Percentiles rank a stretch among this genome's conserved stretches.
phyloP scores from a whole-genome alignment of 768 basidiomycete genomes.

The Rhodotorula sphaerocarpa region DNA sequence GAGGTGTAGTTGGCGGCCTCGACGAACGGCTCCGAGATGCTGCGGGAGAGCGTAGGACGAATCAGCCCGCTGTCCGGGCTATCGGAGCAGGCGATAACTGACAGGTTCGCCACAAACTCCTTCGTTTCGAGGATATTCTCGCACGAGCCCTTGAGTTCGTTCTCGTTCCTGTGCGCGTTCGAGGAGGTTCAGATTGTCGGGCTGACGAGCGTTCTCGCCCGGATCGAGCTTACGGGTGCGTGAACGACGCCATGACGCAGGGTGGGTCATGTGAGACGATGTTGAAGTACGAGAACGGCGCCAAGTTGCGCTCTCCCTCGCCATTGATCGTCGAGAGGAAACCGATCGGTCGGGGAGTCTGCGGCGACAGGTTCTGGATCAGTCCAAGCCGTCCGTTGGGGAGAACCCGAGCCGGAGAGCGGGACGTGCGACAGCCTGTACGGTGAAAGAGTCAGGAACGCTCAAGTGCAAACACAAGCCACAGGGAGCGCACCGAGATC shows the following conservation, averaged over 20 bases:
- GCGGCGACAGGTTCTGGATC: constrained; percentile 42
- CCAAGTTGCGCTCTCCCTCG: constrained; percentile 54
- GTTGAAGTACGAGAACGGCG: constrained; percentile 55
- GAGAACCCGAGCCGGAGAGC: no score
- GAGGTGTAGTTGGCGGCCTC: constrained; percentile 46
- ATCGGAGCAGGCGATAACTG: background rate
- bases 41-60: background rate
- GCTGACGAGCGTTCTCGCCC: background rate
- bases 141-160: constrained; percentile 52
- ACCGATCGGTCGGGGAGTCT: constrained; percentile 60
- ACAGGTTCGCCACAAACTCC: constrained; percentile 62
- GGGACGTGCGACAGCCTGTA: constrained; percentile 2
- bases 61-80: background rate
- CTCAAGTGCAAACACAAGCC: no score
- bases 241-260: constrained; percentile 57
- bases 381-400: no score
- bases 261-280: constrained; percentile 56
- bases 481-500: constrained; percentile 10
- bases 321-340: constrained; percentile 57
- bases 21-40: constrained; percentile 55
- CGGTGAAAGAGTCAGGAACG: background rate
- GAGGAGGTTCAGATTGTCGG: no score
- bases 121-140: constrained; percentile 59
- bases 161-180: constrained; percentile 47
- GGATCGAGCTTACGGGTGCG: no score